Evolutionary conservation across 345 rosid species (phyloP).

Genomic region (Eucalyptus grandis): DNA sequence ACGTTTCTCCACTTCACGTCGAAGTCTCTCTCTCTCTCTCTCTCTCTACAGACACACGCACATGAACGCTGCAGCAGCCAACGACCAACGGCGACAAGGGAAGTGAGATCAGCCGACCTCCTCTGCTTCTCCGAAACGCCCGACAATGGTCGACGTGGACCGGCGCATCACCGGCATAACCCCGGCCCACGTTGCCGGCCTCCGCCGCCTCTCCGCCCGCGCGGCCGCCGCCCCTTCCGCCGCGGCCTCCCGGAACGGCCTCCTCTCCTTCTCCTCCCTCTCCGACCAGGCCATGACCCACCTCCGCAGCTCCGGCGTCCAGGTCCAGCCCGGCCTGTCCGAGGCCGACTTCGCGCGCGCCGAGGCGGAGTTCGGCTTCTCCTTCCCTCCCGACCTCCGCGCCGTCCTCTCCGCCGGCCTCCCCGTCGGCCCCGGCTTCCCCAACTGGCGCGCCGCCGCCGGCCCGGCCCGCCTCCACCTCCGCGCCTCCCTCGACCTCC

Average conservation of each 20-base stretch:
- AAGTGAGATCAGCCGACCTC: background rate
- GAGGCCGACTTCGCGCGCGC: slow-evolving; percentile 81
- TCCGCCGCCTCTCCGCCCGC: slow-evolving; percentile 90
- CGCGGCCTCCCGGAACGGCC: slow-evolving; percentile 45
- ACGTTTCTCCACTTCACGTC: background rate
- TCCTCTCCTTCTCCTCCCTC: slow-evolving; percentile 57
- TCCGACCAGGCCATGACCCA: slow-evolving; percentile 75
- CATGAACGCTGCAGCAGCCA: background rate
- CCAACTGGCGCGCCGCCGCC: slow-evolving; percentile 75
- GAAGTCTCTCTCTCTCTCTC: background rate
- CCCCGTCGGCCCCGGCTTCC: slow-evolving; percentile 84
- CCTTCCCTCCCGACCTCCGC: slow-evolving; percentile 88
- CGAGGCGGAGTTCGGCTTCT: slow-evolving; percentile 87
- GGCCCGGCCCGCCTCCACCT: slow-evolving; percentile 74
- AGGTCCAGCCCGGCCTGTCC: slow-evolving; percentile 68
- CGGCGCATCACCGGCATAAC: slow-evolving; percentile 88
- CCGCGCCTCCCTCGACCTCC: slow-evolving; percentile 79
- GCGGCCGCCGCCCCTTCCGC: slow-evolving; percentile 52
- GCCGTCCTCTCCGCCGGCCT: slow-evolving; percentile 83
- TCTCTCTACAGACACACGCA: background rate
- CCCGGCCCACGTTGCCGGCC: slow-evolving; percentile 86
- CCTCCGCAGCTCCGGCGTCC: slow-evolving; percentile 55
- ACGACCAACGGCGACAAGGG: background rate
- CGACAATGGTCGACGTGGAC: slow-evolving; percentile 93
- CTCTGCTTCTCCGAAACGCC: background rate